phyloP scores from a whole-genome alignment of 2,329 filamentous ascomycete species.

The Colletotrichum somersetense region DNA sequence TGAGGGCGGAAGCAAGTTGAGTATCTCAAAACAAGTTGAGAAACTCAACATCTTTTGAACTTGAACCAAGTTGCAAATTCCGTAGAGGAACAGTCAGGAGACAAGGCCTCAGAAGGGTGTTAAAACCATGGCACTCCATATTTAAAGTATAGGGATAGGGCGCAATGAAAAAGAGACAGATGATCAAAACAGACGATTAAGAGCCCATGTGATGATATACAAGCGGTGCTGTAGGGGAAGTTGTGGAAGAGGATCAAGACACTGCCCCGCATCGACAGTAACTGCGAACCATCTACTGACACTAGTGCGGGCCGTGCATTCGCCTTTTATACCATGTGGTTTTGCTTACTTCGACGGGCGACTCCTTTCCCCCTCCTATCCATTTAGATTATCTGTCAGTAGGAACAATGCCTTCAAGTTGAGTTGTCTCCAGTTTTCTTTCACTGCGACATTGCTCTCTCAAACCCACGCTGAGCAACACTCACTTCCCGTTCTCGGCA shows the following conservation, averaged over 20 bases:
- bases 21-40: slow-evolving; percentile 32
- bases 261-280: slow-evolving; percentile 76
- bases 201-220: slow-evolving; percentile 58
- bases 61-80: slow-evolving; percentile 66
- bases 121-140: slow-evolving; percentile 74
- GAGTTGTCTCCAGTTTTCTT: neutral
- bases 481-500: slow-evolving; percentile 13
- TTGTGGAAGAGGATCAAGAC: slow-evolving; percentile 72
- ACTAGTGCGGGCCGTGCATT: too few species aligned
- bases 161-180: slow-evolving; percentile 67
- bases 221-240: slow-evolving; percentile 70
- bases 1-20: slow-evolving; percentile 57
- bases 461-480: neutral
- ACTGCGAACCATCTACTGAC: slow-evolving; percentile 66
- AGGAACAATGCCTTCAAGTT: neutral
- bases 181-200: slow-evolving; percentile 69
- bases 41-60: neutral
- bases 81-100: slow-evolving; percentile 78
- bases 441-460: neutral
- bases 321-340: neutral
- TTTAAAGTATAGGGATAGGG: slow-evolving; percentile 73
- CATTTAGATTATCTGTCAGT: neutral
- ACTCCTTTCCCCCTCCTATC: neutral
- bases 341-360: neutral
- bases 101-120: slow-evolving; percentile 76